Conservation (phyloP, 2,329 filamentous ascomycete genomes). For the Aureobasidium namibiae region DNA sequence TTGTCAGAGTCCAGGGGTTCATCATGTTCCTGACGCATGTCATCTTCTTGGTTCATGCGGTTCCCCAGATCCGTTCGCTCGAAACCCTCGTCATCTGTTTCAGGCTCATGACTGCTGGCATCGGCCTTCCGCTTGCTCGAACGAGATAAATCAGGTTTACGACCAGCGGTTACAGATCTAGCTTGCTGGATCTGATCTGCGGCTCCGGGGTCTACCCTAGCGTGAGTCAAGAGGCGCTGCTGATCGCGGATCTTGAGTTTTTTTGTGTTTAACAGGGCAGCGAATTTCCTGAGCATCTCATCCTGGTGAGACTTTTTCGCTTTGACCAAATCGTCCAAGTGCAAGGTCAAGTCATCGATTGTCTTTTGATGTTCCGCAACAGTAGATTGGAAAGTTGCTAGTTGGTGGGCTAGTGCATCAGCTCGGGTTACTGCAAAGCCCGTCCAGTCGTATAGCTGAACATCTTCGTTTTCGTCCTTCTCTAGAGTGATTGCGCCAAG, state of each 20-base stretch:
- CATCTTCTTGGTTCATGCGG: conserved; percentile 32
- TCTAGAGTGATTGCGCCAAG: conserved; percentile 57
- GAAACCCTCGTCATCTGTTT: conserved; percentile 21
- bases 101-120: conserved; percentile 8
- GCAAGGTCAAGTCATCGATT: conserved; percentile 50
- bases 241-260: conserved; percentile 72
- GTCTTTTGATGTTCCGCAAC: conserved; percentile 44
- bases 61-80: conserved; percentile 36
- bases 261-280: conserved; percentile 65
- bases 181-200: conserved; percentile 11
- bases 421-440: conserved; percentile 44
- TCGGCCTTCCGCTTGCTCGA: conserved; percentile 26
- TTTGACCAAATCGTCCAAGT: conserved; percentile 58
- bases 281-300: conserved; percentile 60
- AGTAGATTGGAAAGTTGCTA: conserved; percentile 28
- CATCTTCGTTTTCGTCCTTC: conserved; percentile 48
- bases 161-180: conserved; percentile 3
- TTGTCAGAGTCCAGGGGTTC: conserved; percentile 17
- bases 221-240: conserved; percentile 51
- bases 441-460: conserved; percentile 62
- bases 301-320: conserved; percentile 61
- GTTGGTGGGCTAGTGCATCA: conserved; percentile 31
- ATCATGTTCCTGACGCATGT: conserved; percentile 18
- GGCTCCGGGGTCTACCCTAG: conserved; percentile 49
- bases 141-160: conserved; percentile 22